Evolutionary conservation across 805 yeast genomes (phyloP), one percentile per base, ranked within the genome.

Genomic region (Yarrowia bubula): DNA sequence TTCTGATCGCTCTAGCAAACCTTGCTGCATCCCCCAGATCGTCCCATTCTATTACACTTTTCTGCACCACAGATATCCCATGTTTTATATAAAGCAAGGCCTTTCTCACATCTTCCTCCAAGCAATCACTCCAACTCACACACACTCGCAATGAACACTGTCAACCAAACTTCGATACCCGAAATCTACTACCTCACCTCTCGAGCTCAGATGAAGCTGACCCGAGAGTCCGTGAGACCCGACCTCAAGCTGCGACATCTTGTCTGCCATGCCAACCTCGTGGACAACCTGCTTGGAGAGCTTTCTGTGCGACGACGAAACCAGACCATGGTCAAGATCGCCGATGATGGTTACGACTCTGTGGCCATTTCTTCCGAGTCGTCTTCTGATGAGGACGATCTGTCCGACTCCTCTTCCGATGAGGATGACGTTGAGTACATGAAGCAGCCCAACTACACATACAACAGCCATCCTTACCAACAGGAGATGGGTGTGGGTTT

Each of bases 181-280:
- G 84, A 85, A 67, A 78, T 88, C 7, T 87, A 85, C 73, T 71
- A 82, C n/a, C 78, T 87, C 65, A 91, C 91, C 15, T 81, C 87
- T 38, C 81, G 79, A 68, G 92, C 88, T 28, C 84, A 87, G 72
- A 70, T 80, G 18, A 87, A 86, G 75, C 81, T 87, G 28, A 84
- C 89, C 48, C 77, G 75, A 64, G 89, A 87, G 70, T 89, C 90
- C 4, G 74, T 82, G 32, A 79, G 80, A 68, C 81, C 82, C 11
- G 87, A 85, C 69, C 81, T 86, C 41, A 76, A 84, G 64, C 78
- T 87, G 58, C 78, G 89, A 60, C 76, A 79, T 51, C 78, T 87
- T 43, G 90, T 87, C 4, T 80, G 85, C 42, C 92, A 88, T 73
- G 91, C 92, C 15, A 88, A 87, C 72, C 76, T 88, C 78, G 79